phyloP scores from a whole-genome alignment of 768 basidiomycete genomes.

The Suillus spraguei region DNA sequence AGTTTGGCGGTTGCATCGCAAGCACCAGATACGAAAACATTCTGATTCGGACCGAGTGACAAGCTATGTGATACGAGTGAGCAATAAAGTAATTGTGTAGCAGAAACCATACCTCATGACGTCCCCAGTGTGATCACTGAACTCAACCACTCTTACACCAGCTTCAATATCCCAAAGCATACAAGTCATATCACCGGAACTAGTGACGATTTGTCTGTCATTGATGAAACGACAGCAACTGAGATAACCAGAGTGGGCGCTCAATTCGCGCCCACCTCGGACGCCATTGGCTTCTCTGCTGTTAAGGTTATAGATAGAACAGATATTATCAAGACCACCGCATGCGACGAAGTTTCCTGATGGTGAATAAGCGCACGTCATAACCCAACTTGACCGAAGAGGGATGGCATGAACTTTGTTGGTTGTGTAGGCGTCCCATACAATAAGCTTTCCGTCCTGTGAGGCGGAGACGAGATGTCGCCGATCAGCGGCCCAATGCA shows the following conservation, averaged over 20 bases:
- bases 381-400: constrained; percentile 97
- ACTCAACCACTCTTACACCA: constrained; percentile 96
- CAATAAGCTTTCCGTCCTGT: constrained; percentile 98
- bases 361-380: constrained; percentile 99
- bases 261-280: constrained; percentile 92
- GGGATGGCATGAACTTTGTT: constrained; percentile 99
- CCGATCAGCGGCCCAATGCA: constrained; percentile 99
- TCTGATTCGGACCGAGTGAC: constrained; percentile 92
- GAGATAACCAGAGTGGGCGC: constrained; percentile 97
- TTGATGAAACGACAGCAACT: constrained; percentile 99
- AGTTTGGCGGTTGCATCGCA: constrained; percentile 98
- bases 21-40: constrained; percentile 97
- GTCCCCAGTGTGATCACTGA: constrained; percentile 98
- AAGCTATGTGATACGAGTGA: constrained; percentile 53
- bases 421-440: constrained; percentile 99
- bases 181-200: constrained; percentile 99
- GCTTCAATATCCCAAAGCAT: constrained; percentile 99
- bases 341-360: constrained; percentile 98
- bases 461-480: constrained; percentile 99
- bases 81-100: constrained; percentile 12
- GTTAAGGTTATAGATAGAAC: constrained; percentile 95
- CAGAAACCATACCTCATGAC: constrained; percentile 84
- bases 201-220: constrained; percentile 97
- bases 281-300: constrained; percentile 72
- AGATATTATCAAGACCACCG: constrained; percentile 98